Conservation (phyloP, 768 basidiomycete genomes). For the Lentinus tigrinus region DNA sequence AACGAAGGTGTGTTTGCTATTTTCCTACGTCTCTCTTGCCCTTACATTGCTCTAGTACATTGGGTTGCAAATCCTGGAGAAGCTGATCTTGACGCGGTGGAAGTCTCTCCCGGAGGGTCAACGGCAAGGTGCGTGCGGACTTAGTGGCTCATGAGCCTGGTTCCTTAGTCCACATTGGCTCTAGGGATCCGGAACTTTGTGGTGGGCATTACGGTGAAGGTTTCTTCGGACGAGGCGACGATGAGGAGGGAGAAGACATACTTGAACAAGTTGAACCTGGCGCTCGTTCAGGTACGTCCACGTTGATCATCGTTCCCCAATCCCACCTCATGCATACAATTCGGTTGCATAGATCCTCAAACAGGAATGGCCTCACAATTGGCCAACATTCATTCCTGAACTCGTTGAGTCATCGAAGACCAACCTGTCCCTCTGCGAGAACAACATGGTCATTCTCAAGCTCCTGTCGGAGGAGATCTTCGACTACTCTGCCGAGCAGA, state of each 20-base stretch:
- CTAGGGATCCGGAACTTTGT: conserved; percentile 95
- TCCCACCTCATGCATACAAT: neutral
- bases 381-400: conserved; percentile 97
- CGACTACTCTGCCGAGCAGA: conserved; percentile 96
- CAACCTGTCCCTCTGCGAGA: conserved; percentile 95
- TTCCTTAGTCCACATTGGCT: neutral
- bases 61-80: conserved; percentile 95
- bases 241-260: conserved; percentile 93
- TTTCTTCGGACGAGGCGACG: conserved; percentile 85
- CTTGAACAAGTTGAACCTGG: conserved; percentile 94
- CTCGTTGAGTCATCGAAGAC: conserved; percentile 97
- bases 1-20: conserved; percentile 57
- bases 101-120: conserved; percentile 94
- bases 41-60: conserved; percentile 65
- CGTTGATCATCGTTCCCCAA: neutral
- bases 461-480: conserved; percentile 99
- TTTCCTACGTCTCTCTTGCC: neutral
- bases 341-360: conserved; percentile 78
- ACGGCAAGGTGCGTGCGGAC: conserved; percentile 63
- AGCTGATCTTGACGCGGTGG: conserved; percentile 92
- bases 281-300: conserved; percentile 77
- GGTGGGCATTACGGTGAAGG: conserved; percentile 88
- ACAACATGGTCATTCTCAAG: conserved; percentile 99
- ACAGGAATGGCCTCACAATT: conserved; percentile 99
- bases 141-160: neutral